Base-by-base conservation (phyloP, 2,329 filamentous ascomycete species). In the Fusarium sp. region DNA sequence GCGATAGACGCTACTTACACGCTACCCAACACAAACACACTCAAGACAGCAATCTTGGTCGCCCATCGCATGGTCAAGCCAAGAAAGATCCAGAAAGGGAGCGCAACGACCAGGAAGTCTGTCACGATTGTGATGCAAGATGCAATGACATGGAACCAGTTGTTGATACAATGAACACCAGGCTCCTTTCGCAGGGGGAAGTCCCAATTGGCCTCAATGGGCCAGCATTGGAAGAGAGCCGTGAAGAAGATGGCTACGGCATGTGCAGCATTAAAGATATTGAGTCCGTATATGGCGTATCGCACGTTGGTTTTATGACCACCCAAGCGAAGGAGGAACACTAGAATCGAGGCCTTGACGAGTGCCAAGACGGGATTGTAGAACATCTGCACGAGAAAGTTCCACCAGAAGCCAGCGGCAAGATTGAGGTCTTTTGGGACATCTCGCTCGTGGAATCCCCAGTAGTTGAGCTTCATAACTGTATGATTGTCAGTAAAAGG, bases 291-390 rank as follows among this genome's bases (percentile, higher is more conserved):
- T 13, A 72, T 72, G 4, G 70, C 65, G 26, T 67, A 67, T 36
- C 70, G 70, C 3, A 72, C 56, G 5, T 60, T 67, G 7, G 69
- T 75, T 63, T 83, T 83, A 60, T 83, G 81, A 0, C 82, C 83
- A 6, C 82, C 80, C 1, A 86, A 78, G 3, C 83, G 83, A n/a
- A 84, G 77, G 28, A 86, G 79, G 66, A 85, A 85, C 12, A 86
- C 70, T 16, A 86, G 78, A 31, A 85, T 78, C 4, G 85, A 86
- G 16, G 81, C 79, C 68, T 86, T 86, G 61, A 85, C 83, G 16
- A 86, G 77, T 30, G 83, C 83, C 5, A 86, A 72, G 30, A 86
- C 82, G 2, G 84, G 84, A 45, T 85, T 86, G 75, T 86, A 86
- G 5, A 83, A 76, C 44, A 85, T 75, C 30, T 85, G 81, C 35